Conservation (phyloP, 805 yeast species). For the Candida boidinii region DNA sequence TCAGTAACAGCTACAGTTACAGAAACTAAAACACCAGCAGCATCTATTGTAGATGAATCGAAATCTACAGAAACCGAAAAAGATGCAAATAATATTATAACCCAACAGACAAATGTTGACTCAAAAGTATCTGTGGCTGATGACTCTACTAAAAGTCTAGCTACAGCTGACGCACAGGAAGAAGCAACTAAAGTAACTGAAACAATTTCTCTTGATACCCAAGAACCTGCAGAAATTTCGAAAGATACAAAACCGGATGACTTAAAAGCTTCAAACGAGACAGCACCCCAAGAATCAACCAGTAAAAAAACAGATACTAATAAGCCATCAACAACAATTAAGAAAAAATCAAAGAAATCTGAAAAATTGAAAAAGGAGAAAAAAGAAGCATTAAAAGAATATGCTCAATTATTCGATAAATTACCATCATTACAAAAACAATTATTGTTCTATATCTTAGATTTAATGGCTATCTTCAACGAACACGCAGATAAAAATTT, state of each 20-base stretch:
- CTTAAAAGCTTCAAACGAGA: conserved; percentile 5
- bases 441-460: conserved; percentile 76
- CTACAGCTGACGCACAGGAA: too few relatives aligned
- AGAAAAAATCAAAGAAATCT: conserved; percentile 36
- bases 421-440: conserved; percentile 78
- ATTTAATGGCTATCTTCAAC: conserved; percentile 77
- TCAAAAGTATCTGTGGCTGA: too few relatives aligned
- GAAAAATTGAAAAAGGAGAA: conserved; percentile 57
- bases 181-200: conserved; percentile 5
- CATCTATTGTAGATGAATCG: background rate
- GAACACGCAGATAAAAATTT: conserved; percentile 67
- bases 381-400: conserved; percentile 59
- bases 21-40: background rate
- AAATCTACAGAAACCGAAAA: background rate
- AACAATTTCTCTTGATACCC: too few relatives aligned
- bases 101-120: background rate
- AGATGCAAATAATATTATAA: background rate
- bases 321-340: conserved; percentile 2
- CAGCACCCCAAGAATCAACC: conserved; percentile 9
- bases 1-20: background rate
- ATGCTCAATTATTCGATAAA: conserved; percentile 56
- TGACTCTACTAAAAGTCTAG: too few relatives aligned
- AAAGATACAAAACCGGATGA: too few relatives aligned
- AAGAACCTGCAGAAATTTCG: background rate
- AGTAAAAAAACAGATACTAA: conserved; percentile 23